Percentiles rank a stretch among this genome's conserved stretches.
Conservation (phyloP, 768 basidiomycete genomes). For the Neoboletus magnificus region DNA sequence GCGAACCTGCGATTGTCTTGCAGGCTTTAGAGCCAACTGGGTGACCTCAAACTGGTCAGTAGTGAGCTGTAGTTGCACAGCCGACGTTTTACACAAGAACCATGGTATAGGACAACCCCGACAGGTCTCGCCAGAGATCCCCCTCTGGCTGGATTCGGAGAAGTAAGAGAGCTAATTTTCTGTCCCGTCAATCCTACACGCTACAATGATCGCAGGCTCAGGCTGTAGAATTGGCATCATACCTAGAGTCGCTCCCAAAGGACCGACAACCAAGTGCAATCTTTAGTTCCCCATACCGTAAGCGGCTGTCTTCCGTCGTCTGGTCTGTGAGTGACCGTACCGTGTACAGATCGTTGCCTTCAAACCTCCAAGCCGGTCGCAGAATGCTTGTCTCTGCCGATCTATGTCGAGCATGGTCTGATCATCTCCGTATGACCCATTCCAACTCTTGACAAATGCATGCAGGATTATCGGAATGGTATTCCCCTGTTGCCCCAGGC, state of each 20-base stretch:
- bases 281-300: slow-evolving; percentile 84
- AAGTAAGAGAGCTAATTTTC: slow-evolving; percentile 36
- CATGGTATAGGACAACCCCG: slow-evolving; percentile 48
- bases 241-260: slow-evolving; percentile 62
- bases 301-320: slow-evolving; percentile 12
- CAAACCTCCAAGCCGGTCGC: slow-evolving; percentile 73
- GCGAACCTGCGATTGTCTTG: background rate
- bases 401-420: slow-evolving; percentile 77
- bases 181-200: background rate
- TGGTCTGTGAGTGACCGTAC: background rate
- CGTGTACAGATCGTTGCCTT: slow-evolving; percentile 70
- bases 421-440: slow-evolving; percentile 5
- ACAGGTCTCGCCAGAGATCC: slow-evolving; percentile 73
- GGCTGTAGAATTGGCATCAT: slow-evolving; percentile 66
- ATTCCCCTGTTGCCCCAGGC: slow-evolving; percentile 61
- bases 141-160: slow-evolving; percentile 68
- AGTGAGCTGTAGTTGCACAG: background rate
- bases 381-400: slow-evolving; percentile 57
- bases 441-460: background rate
- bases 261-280: slow-evolving; percentile 71
- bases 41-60: slow-evolving; percentile 59
- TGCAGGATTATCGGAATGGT: slow-evolving; percentile 75
- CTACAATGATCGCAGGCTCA: slow-evolving; percentile 50
- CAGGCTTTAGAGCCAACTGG: slow-evolving; percentile 80
- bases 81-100: slow-evolving; percentile 5